Evolutionary conservation across 306 rosid species (phyloP).

Genomic region (Fagus sylvatica): DNA sequence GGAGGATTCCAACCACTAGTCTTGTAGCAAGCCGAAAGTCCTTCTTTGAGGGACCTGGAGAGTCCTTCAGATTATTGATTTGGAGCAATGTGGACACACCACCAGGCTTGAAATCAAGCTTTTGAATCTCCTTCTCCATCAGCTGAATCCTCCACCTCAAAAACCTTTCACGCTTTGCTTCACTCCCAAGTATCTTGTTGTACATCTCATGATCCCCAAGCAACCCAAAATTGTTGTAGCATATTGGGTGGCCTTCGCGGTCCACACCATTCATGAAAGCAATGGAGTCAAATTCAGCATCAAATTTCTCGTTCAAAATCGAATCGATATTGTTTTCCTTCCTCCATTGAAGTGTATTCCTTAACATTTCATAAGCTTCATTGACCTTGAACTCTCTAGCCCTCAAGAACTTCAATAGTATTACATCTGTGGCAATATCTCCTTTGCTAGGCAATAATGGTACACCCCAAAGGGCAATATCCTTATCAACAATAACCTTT

Average conservation of each 20-base stretch:
- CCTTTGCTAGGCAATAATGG: conserved; percentile 42
- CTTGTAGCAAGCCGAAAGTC: conserved; percentile 46
- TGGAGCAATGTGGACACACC: conserved; percentile 53
- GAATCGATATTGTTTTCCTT: conserved; percentile 45
- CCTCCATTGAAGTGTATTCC: conserved; percentile 54
- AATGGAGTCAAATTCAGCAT: conserved; percentile 26
- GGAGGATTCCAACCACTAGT: conserved; percentile 39
- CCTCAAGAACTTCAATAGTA: conserved; percentile 47
- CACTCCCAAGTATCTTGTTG: conserved; percentile 34
- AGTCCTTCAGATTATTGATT: conserved; percentile 44
- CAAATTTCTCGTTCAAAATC: conserved; percentile 35
- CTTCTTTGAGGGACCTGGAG: conserved; percentile 46
- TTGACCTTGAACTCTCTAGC: conserved; percentile 52
- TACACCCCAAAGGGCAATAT: conserved; percentile 46
- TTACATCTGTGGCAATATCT: conserved; percentile 34
- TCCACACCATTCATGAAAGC: conserved; percentile 43
- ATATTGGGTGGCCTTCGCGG: conserved; percentile 48
- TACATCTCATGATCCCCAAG: conserved; percentile 42
- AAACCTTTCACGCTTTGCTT: conserved; percentile 37
- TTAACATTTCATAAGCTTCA: conserved; percentile 53
- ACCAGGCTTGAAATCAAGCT: conserved; percentile 46
- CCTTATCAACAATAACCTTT: conserved; percentile 13
- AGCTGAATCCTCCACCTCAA: conserved; percentile 56
- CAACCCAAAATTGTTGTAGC: conserved; percentile 48
- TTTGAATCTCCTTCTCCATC: conserved; percentile 55